Base-by-base conservation (phyloP, 2,329 filamentous ascomycete genomes). In the Verticillium longisporum region DNA sequence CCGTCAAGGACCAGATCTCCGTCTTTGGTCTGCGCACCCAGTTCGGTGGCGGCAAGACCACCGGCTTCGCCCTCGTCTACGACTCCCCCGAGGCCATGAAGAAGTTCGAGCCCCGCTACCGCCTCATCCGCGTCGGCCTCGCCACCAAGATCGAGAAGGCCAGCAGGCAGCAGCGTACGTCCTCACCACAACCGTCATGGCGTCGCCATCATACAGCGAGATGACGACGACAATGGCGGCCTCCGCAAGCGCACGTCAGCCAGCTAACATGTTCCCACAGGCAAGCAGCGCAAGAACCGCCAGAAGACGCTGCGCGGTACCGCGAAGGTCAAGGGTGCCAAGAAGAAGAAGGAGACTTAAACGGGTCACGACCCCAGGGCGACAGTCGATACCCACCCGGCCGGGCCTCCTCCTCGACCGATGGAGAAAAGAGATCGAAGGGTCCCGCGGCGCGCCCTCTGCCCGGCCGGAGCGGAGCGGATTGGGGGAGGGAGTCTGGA, bases 241-340 rank as follows among this genome's bases (percentile, higher is more conserved):
- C 5, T 4, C 9, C 45, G 18, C 15, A 18, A 53, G 26, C 45
- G 9, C 10, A 31, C 18, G n/a, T 53, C 14, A 15, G 34, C 13
- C 34, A 13, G 45, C 69, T 72, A 61, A 72, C 67, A 64, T 60
- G 56, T 26, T 62, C 63, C 71, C 2, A 84, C 82, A 98, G 94
- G 94, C 89, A 99, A 99, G 88, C 95, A 98, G 86, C 91, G 95
- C 86, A 99, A 99, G 92, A 99, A 99, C 91, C 88, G 94, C 81
- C 88, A 91, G 83, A 98, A 99, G 92, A 95, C 94, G 78, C 90
- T 97, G 80, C 91, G 95, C 73, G 95, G 95, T 79, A 96, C 92
- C 74, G 94, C 92, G 76, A 99, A 99, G 92, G 88, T 88, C 86
- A 97, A 97, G 91, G 92, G 92, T 80, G 89, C 88, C 78, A 88